A percentile compares a stretch with the other conserved stretches of the same genome.
These are phyloP conservation scores for Lentinula raphanica DNA, from an alignment of 768 basidiomycete species.

Conservation along the genomic window DNA sequence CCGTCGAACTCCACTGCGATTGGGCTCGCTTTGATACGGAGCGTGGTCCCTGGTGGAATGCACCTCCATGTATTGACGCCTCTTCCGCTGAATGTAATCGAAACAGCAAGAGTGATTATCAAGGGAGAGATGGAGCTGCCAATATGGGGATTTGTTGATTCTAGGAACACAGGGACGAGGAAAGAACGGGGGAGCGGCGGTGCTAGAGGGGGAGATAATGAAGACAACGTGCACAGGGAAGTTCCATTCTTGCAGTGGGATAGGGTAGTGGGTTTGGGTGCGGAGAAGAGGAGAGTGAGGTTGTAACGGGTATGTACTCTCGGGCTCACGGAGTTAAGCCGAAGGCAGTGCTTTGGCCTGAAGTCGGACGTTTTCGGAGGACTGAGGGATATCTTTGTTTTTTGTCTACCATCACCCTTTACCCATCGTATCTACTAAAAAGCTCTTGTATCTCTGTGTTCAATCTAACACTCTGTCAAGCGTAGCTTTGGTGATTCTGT, in stretches of 20 bases:
- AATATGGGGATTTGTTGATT: constrained; percentile 83
- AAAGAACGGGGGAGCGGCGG: constrained; percentile 18
- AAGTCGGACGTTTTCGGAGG: no score
- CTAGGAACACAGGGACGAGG: constrained; percentile 28
- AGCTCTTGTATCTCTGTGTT: no score
- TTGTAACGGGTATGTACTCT: neutral
- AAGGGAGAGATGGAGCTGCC: constrained; percentile 90
- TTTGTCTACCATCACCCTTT: no score
- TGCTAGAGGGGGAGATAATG: no score
- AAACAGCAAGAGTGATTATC: constrained; percentile 47
- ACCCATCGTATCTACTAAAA: no score
- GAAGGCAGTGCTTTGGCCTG: no score
- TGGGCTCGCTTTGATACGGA: constrained; percentile 76
- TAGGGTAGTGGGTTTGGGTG: constrained; percentile 64
- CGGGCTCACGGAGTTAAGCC: no score
- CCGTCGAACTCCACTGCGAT: constrained; percentile 59
- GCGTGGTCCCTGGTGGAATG: constrained; percentile 31
- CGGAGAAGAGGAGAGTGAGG: constrained; percentile 65
- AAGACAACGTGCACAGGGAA: constrained; percentile 47
- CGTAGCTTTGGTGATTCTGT: no score
- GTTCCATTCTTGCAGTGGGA: constrained; percentile 80
- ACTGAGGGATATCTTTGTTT: no score
- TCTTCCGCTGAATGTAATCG: constrained; percentile 35
- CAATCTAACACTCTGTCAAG: no score
- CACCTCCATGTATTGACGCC: constrained; percentile 81